These are phyloP conservation scores for Coriaria nepalensis DNA, from an alignment of 306 rosid species.

Conservation along the genomic window DNA sequence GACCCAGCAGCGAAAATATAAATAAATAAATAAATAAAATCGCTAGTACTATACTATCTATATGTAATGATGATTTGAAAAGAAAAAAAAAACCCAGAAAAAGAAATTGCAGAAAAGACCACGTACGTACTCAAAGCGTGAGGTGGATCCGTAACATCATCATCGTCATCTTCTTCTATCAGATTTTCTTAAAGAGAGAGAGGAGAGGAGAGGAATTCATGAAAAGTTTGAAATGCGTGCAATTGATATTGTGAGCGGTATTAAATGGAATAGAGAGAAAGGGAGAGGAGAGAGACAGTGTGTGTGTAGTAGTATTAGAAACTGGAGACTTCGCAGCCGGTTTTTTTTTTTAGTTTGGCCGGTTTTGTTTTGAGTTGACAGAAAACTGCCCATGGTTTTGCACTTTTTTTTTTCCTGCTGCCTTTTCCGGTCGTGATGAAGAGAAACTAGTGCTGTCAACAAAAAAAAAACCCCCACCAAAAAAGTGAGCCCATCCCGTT, in stretches of 20 bases:
- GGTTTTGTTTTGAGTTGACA: constrained; percentile 31
- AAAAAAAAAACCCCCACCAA: no score
- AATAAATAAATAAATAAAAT: no score
- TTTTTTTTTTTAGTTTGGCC: constrained; percentile 19
- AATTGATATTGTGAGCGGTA: constrained; percentile 2
- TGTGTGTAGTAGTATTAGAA: constrained; percentile 1
- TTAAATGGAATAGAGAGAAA: constrained; percentile 3
- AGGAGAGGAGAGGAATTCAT: background rate
- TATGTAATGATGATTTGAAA: no score
- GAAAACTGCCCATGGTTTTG: constrained; percentile 86
- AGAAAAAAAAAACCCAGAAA: no score
- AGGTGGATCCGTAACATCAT: no score
- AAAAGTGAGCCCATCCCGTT: no score
- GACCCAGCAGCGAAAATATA: background rate
- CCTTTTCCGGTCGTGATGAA: background rate
- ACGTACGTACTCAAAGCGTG: no score
- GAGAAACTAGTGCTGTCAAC: no score
- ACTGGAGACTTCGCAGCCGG: constrained; percentile 35
- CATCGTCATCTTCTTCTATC: no score
- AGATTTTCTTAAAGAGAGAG: no score
- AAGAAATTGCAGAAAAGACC: no score
- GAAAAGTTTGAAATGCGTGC: background rate
- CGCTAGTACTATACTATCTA: no score
- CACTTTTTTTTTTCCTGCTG: background rate
- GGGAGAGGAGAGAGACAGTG: background rate